A percentile compares a stretch with the other conserved stretches of the same genome.
Conservation (phyloP, 495 filamentous ascomycete species). For the Aspergillus homomorphus region DNA sequence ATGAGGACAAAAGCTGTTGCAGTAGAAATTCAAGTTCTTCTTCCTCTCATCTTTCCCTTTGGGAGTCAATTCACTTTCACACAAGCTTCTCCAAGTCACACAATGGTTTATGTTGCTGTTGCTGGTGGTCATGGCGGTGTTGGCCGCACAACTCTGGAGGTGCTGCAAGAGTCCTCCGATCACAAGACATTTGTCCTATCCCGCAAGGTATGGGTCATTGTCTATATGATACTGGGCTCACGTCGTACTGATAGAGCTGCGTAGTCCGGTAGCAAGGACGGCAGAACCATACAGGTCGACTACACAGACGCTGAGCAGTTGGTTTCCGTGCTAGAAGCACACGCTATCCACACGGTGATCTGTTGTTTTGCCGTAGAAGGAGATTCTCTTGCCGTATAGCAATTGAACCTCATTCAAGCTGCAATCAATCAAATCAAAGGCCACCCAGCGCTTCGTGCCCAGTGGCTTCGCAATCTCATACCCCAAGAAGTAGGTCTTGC, state of each 20-base stretch:
- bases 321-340: slow-evolving; percentile 31
- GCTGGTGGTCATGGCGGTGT: slow-evolving; percentile 44
- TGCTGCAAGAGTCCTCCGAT: slow-evolving; percentile 24
- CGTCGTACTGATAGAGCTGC: background rate
- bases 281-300: slow-evolving; percentile 27
- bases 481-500: slow-evolving; percentile 8
- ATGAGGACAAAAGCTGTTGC: background rate
- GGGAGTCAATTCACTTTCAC: background rate
- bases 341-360: slow-evolving; percentile 44
- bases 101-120: slow-evolving; percentile 43
- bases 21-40: background rate
- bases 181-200: slow-evolving; percentile 38
- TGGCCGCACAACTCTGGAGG: slow-evolving; percentile 42
- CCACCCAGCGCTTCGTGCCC: slow-evolving; percentile 36
- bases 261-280: slow-evolving; percentile 14
- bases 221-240: background rate
- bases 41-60: background rate
- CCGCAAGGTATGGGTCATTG: slow-evolving; percentile 25
- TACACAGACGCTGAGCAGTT: slow-evolving; percentile 32
- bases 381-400: slow-evolving; percentile 11
- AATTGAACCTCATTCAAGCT: slow-evolving; percentile 35
- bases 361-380: slow-evolving; percentile 33
- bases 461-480: slow-evolving; percentile 33
- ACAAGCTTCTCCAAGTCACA: background rate
- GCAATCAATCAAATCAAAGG: slow-evolving; percentile 34